Evolutionary conservation across 1,139 yeast species (phyloP).

Genomic region (Arxiozyma slooffiae): DNA sequence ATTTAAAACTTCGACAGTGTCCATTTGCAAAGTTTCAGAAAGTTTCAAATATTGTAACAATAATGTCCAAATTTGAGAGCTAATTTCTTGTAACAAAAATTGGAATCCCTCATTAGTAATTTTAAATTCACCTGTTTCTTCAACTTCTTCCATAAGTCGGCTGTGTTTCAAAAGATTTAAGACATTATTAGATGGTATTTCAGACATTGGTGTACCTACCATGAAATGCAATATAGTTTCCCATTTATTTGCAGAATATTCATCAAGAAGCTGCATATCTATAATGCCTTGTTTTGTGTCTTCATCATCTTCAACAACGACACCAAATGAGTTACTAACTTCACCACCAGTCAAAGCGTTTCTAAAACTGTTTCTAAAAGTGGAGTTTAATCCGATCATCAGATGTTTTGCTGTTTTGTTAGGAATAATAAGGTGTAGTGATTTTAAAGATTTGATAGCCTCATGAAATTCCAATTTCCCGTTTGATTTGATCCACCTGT

Average conservation of each 20-base stretch:
- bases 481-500: constrained; percentile 62
- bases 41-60: constrained; percentile 76
- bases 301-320: constrained; percentile 39
- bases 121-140: constrained; percentile 40
- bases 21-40: constrained; percentile 80
- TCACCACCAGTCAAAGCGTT: constrained; percentile 76
- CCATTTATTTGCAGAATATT: constrained; percentile 82
- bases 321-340: constrained; percentile 45
- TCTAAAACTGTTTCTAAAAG: constrained; percentile 64
- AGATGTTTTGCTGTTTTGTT: constrained; percentile 23
- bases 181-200: constrained; percentile 61
- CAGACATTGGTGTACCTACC: constrained; percentile 79
- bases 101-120: constrained; percentile 93
- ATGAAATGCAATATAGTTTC: constrained; percentile 90
- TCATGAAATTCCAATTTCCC: constrained; percentile 47
- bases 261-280: constrained; percentile 57
- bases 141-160: constrained; percentile 69
- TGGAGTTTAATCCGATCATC: constrained; percentile 48
- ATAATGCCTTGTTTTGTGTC: constrained; percentile 36
- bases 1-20: constrained; percentile 90
- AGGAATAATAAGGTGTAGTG: constrained; percentile 68
- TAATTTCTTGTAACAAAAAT: constrained; percentile 81
- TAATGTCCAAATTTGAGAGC: constrained; percentile 92
- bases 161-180: constrained; percentile 59
- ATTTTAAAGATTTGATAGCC: constrained; percentile 65